A percentile compares a stretch with the other conserved stretches of the same genome.
These are phyloP conservation scores for Nicotiana sylvestris DNA, from an alignment of 257 asterid species.

Conservation along the genomic window DNA sequence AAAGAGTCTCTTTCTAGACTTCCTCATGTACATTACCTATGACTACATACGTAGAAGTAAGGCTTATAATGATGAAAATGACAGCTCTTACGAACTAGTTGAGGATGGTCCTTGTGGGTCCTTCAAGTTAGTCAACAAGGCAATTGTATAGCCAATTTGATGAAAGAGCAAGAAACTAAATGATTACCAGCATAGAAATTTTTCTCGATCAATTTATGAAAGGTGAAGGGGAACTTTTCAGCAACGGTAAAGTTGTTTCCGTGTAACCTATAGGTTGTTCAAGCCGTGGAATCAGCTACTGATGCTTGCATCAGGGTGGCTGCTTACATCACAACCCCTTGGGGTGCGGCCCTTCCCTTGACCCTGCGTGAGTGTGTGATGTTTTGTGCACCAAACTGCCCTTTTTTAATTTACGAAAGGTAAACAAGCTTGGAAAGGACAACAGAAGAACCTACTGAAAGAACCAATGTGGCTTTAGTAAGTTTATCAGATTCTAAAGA, in stretches of 20 bases:
- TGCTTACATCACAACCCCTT: no score
- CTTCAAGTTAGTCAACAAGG: slow-evolving; percentile 28
- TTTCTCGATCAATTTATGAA: background rate
- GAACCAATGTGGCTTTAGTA: background rate
- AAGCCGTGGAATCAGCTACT: no score
- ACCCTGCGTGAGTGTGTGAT: no score
- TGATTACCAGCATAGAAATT: slow-evolving; percentile 12
- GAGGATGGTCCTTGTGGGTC: slow-evolving; percentile 26
- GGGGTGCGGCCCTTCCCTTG: no score
- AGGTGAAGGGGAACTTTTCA: background rate
- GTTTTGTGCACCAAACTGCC: no score
- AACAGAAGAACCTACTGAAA: background rate
- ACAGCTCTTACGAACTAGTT: slow-evolving; percentile 25
- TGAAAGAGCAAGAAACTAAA: slow-evolving; percentile 10
- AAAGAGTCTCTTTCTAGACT: slow-evolving; percentile 73
- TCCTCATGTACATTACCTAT: slow-evolving; percentile 80
- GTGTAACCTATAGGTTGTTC: no score
- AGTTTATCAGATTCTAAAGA: slow-evolving; percentile 1
- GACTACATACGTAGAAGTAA: slow-evolving; percentile 53
- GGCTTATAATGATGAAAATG: slow-evolving; percentile 23
- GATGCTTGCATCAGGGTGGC: no score
- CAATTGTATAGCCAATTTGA: slow-evolving; percentile 21
- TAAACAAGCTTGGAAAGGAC: background rate
- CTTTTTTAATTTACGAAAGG: background rate
- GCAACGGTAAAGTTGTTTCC: no score